Evolutionary conservation across 768 basidiomycete genomes (phyloP).

Genomic region (Amanita pallidorosea): DNA sequence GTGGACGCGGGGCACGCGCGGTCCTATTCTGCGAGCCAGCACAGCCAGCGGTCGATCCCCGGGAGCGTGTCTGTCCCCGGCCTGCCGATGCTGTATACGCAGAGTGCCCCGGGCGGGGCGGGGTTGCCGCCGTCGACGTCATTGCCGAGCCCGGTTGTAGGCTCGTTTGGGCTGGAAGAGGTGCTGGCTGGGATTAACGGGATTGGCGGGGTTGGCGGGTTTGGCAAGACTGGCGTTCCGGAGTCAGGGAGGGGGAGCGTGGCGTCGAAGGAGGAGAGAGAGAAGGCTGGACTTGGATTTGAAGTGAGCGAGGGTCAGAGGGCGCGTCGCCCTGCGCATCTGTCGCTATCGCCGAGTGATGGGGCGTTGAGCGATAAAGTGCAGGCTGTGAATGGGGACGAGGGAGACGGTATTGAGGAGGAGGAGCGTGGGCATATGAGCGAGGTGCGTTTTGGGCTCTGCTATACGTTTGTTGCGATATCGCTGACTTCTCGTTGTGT

Average conservation of each 20-base stretch:
- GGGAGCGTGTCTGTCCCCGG: background rate
- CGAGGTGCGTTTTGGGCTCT: slow-evolving; percentile 38
- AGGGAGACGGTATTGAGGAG: slow-evolving; percentile 26
- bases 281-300: background rate
- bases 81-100: background rate
- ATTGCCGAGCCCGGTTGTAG: background rate
- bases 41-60: background rate
- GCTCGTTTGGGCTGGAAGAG: background rate
- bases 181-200: background rate
- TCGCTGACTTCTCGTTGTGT: background rate
- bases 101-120: background rate
- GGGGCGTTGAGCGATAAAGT: slow-evolving; percentile 36
- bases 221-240: background rate
- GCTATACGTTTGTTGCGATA: slow-evolving; percentile 1
- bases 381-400: slow-evolving; percentile 21
- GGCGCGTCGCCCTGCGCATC: slow-evolving; percentile 39
- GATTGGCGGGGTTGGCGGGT: background rate
- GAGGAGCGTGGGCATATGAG: slow-evolving; percentile 48
- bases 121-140: background rate
- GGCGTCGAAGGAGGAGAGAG: background rate
- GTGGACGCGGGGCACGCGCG: background rate
- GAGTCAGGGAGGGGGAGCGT: background rate
- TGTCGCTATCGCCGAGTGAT: slow-evolving; percentile 54
- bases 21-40: background rate
- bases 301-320: slow-evolving; percentile 3